These are phyloP conservation scores for Staphylotrichum tortipilum DNA, from an alignment of 495 filamentous ascomycete genomes.

Conservation along the genomic window DNA sequence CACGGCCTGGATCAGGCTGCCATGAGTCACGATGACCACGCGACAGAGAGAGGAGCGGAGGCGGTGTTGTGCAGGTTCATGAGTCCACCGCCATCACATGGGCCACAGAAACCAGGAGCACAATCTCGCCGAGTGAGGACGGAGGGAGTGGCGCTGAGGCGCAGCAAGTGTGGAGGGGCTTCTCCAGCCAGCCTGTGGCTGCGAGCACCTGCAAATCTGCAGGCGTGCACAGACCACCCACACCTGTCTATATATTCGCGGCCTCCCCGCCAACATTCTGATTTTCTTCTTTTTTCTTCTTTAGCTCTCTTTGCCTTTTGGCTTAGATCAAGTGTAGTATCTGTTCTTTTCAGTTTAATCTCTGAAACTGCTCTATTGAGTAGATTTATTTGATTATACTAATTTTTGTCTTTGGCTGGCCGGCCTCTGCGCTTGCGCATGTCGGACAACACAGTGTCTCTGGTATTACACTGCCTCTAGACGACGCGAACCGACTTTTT, in stretches of 20 bases:
- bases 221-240: slow-evolving; percentile 19
- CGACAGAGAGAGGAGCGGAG: too few relatives aligned
- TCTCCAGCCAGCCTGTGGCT: too few relatives aligned
- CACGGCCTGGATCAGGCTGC: too few relatives aligned
- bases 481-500: slow-evolving; percentile 64
- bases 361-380: slow-evolving; percentile 58
- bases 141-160: too few relatives aligned
- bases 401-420: slow-evolving; percentile 72
- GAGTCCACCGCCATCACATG: too few relatives aligned
- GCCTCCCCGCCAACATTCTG: slow-evolving; percentile 11
- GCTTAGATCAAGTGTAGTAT: slow-evolving; percentile 99
- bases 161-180: too few relatives aligned
- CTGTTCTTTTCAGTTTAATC: slow-evolving; percentile 99
- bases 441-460: slow-evolving; percentile 64
- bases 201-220: slow-evolving; percentile 8
- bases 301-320: slow-evolving; percentile 51
- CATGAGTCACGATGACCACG: too few relatives aligned
- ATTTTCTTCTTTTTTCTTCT: slow-evolving; percentile 30
- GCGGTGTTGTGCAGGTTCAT: too few relatives aligned
- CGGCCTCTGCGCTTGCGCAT: slow-evolving; percentile 73
- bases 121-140: too few relatives aligned
- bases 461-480: slow-evolving; percentile 82
- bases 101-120: too few relatives aligned
- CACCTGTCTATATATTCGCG: slow-evolving; percentile 17
- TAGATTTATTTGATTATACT: slow-evolving; percentile 72